Percentiles rank a stretch among this genome's conserved stretches.
These are phyloP conservation scores for Trametopsis cervina DNA, from an alignment of 768 basidiomycete genomes.

Conservation along the genomic window DNA sequence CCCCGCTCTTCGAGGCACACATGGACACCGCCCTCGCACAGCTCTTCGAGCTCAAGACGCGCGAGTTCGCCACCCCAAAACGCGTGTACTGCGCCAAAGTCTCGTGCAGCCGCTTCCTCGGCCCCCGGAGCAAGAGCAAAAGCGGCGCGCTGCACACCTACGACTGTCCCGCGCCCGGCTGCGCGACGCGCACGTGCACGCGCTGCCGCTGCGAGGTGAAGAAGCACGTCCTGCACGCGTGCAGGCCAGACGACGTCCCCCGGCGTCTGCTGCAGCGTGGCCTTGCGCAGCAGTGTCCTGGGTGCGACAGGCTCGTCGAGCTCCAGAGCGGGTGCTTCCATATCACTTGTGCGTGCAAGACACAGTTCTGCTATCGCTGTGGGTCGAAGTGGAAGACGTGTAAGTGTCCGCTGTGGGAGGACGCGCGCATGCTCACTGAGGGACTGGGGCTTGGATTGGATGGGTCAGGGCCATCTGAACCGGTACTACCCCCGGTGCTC, in stretches of 20 bases:
- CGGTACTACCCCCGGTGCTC: not conserved
- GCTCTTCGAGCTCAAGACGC: slow-evolving; percentile 14
- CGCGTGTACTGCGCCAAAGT: slow-evolving; percentile 24
- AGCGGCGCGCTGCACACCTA: slow-evolving; percentile 6
- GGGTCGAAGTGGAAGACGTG: slow-evolving; percentile 58
- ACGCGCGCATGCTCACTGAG: slow-evolving; percentile 33
- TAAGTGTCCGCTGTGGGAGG: slow-evolving; percentile 58
- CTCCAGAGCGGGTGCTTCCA: slow-evolving; percentile 31
- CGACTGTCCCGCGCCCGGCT: slow-evolving; percentile 12
- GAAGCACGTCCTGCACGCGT: slow-evolving; percentile 10
- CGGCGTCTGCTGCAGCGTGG: not conserved
- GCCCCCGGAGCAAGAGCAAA: slow-evolving; percentile 11
- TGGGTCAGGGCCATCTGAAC: not conserved
- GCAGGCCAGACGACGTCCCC: slow-evolving; percentile 10
- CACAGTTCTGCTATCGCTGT: slow-evolving; percentile 48
- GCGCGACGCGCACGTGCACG: slow-evolving; percentile 17
- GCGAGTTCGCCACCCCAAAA: slow-evolving; percentile 18
- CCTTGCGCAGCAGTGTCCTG: slow-evolving; percentile 29
- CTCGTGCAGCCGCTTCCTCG: slow-evolving; percentile 23
- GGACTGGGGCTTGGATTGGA: too few species aligned
- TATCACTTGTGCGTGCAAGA: slow-evolving; percentile 34
- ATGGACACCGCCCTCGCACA: slow-evolving; percentile 7
- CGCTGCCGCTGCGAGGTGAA: slow-evolving; percentile 14
- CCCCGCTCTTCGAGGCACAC: slow-evolving; percentile 11
- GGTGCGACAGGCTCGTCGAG: slow-evolving; percentile 24